Percentiles rank a stretch among this genome's conserved stretches.
These are phyloP conservation scores for Singerocomus rubriflavus DNA, from an alignment of 1,284 basidiomycete genomes.

Conservation along the genomic window DNA sequence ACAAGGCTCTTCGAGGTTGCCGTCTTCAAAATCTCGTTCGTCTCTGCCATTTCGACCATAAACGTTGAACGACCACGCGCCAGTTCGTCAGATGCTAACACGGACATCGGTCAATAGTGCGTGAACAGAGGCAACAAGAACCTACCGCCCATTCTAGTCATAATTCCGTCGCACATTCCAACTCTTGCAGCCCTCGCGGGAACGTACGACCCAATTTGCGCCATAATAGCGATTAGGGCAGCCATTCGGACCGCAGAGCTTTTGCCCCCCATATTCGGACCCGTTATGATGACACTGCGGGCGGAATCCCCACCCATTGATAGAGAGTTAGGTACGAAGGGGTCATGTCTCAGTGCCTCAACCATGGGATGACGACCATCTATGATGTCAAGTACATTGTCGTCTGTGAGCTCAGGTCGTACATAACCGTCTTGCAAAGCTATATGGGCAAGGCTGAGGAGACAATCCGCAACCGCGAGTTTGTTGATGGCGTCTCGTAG, in stretches of 20 bases:
- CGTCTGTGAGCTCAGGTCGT: conserved; percentile 60
- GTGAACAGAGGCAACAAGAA: neutral
- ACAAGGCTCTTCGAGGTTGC: conserved; percentile 76
- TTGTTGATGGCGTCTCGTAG: conserved; percentile 75
- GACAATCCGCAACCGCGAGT: conserved; percentile 79
- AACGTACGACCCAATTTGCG: conserved; percentile 70
- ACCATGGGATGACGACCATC: conserved; percentile 82
- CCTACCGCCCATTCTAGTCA: conserved; percentile 83
- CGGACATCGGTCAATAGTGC: conserved; percentile 6
- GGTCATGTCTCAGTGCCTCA: conserved; percentile 70
- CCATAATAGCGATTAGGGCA: conserved; percentile 70
- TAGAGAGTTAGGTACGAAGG: conserved; percentile 77
- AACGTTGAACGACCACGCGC: conserved; percentile 86
- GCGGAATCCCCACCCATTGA: conserved; percentile 53
- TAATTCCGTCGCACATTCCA: conserved; percentile 78
- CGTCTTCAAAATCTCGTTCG: conserved; percentile 81
- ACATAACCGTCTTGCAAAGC: conserved; percentile 76
- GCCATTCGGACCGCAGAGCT: conserved; percentile 76
- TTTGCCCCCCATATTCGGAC: conserved; percentile 82
- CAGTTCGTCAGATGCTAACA: conserved; percentile 80
- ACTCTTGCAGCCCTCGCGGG: conserved; percentile 73
- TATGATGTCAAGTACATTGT: conserved; percentile 60
- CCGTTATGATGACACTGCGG: conserved; percentile 76
- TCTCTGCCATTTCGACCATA: conserved; percentile 96
- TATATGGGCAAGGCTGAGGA: conserved; percentile 65